phyloP scores from a whole-genome alignment of 257 asterid genomes.

The Petunia axillaris region DNA sequence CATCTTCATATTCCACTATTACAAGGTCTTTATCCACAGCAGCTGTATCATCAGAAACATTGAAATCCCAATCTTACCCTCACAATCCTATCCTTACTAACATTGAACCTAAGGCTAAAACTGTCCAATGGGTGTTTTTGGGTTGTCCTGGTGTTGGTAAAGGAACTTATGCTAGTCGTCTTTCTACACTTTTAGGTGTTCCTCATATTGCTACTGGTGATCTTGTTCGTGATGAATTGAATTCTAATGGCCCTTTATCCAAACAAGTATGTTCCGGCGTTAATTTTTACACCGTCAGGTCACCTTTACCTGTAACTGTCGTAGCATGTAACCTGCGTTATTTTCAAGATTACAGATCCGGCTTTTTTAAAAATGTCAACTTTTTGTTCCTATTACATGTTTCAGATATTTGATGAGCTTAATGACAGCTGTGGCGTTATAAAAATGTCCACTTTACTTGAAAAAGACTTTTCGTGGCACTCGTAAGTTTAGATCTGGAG shows the following conservation, averaged over 20 bases:
- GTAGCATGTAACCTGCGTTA: no score
- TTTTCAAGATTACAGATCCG: no score
- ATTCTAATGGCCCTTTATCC: conserved; percentile 67
- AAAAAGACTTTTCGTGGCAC: no score
- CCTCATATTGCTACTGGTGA: conserved; percentile 99
- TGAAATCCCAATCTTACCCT: conserved; percentile 36
- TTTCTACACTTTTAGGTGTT: conserved; percentile 75
- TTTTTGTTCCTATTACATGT: no score
- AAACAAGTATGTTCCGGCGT: conserved; percentile 49
- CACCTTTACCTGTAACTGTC: no score
- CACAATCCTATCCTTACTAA: conserved; percentile 32
- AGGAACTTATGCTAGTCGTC: conserved; percentile 97
- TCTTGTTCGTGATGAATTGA: conserved; percentile 94
- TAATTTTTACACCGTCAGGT: no score
- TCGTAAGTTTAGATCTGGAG: no score
- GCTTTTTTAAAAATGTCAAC: no score
- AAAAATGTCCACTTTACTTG: no score
- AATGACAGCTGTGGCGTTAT: no score
- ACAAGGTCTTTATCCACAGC: conserved; percentile 61
- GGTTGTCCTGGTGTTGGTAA: conserved; percentile 99
- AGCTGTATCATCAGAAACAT: conserved; percentile 42
- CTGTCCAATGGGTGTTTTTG: conserved; percentile 87
- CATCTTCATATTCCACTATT: conserved; percentile 39
- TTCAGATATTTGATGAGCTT: no score
- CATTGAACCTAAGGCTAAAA: conserved; percentile 62